Percentiles rank a stretch among this genome's conserved stretches.
phyloP scores from a whole-genome alignment of 768 basidiomycete species.

The Agaricus subrufescens region DNA sequence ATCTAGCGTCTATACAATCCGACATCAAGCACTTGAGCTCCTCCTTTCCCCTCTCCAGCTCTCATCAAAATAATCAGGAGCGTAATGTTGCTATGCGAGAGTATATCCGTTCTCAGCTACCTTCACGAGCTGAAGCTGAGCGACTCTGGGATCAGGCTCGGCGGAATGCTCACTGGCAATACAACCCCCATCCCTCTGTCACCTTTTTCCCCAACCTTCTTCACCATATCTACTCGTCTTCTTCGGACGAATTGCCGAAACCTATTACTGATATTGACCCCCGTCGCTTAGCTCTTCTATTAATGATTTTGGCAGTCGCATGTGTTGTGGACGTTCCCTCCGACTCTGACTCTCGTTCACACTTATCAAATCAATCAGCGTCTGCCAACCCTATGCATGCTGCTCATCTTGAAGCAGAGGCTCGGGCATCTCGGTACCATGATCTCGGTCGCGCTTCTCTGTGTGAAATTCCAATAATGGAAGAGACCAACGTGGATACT shows the following conservation, averaged over 20 bases:
- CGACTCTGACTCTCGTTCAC: slow-evolving; percentile 16
- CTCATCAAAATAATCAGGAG: slow-evolving; percentile 28
- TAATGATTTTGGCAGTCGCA: slow-evolving; percentile 69
- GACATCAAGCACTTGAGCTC: slow-evolving; percentile 51
- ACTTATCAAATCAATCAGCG: neutral
- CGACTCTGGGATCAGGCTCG: slow-evolving; percentile 60
- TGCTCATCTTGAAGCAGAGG: slow-evolving; percentile 51
- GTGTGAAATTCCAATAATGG: slow-evolving; percentile 61
- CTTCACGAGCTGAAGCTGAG: slow-evolving; percentile 50
- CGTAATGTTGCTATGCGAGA: slow-evolving; percentile 51
- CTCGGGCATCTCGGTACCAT: slow-evolving; percentile 35
- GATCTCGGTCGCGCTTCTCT: slow-evolving; percentile 54
- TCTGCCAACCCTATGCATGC: slow-evolving; percentile 1
- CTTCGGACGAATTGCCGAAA: slow-evolving; percentile 15
- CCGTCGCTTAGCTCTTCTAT: slow-evolving; percentile 57
- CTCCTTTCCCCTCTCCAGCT: slow-evolving; percentile 43
- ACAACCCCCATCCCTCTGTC: slow-evolving; percentile 61
- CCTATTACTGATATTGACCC: slow-evolving; percentile 47
- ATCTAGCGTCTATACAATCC: slow-evolving; percentile 11
- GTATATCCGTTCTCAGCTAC: slow-evolving; percentile 53
- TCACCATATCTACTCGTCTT: slow-evolving; percentile 57
- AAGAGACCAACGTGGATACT: slow-evolving; percentile 63
- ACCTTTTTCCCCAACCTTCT: slow-evolving; percentile 63
- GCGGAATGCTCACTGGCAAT: slow-evolving; percentile 67
- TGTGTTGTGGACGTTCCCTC: slow-evolving; percentile 49